These are phyloP conservation scores for Durotheca rogersii DNA, from an alignment of 495 filamentous ascomycete genomes.

Conservation along the genomic window DNA sequence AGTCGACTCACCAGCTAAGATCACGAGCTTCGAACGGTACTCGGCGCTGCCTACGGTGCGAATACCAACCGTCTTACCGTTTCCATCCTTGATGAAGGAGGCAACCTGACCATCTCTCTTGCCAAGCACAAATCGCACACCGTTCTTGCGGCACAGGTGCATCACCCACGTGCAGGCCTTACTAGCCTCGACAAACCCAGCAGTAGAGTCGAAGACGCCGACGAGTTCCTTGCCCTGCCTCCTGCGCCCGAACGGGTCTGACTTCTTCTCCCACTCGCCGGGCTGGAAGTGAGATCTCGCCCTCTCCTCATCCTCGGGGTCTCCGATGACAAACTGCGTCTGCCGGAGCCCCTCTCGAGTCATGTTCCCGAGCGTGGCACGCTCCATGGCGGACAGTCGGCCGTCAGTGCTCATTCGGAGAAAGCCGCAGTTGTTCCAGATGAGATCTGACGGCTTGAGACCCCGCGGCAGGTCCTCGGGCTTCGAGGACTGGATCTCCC, in stretches of 20 bases:
- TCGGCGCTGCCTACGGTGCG: constrained; percentile 30
- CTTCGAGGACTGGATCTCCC: constrained; percentile 22
- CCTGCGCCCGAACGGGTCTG: constrained; percentile 12
- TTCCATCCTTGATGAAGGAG: constrained; percentile 12
- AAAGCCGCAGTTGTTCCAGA: constrained; percentile 16
- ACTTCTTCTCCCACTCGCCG: constrained; percentile 18
- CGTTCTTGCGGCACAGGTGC: constrained; percentile 33
- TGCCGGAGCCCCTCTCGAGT: constrained; percentile 5
- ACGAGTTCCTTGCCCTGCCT: constrained; percentile 14
- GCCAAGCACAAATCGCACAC: constrained; percentile 38
- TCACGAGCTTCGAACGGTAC: constrained; percentile 24
- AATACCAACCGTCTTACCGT: constrained; percentile 24
- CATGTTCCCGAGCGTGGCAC: constrained; percentile 6
- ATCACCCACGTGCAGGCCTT: constrained; percentile 43
- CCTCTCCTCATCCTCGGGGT: constrained; percentile 30
- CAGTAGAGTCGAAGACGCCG: constrained; percentile 40
- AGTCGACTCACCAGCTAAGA: constrained; percentile 15
- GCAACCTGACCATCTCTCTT: constrained; percentile 9
- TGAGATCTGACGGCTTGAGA: constrained; percentile 20
- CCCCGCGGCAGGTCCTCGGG: constrained; percentile 5
- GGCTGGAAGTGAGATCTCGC: constrained; percentile 32
- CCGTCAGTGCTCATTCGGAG: constrained; percentile 15
- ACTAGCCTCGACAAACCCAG: constrained; percentile 41
- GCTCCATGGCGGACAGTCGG: constrained; percentile 4
- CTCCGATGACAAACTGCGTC: constrained; percentile 33